A percentile compares a stretch with the other conserved stretches of the same genome.
These are phyloP conservation scores for Lentinula edodes DNA, from an alignment of 768 basidiomycete species.

Conservation along the genomic window DNA sequence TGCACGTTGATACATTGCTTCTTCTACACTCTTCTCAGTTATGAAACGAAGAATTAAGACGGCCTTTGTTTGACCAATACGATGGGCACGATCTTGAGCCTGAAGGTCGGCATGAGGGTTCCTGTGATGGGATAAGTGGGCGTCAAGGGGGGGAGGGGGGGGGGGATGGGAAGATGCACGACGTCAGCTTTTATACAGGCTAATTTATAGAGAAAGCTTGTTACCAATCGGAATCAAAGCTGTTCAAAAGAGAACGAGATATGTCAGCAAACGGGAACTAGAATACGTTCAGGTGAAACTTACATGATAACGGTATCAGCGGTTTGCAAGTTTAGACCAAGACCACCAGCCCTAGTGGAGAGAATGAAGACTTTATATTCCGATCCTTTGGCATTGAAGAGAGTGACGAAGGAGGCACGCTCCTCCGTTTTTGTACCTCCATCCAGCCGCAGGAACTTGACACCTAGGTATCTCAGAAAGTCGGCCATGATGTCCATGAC, in stretches of 20 bases:
- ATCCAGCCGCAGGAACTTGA: conserved; percentile 89
- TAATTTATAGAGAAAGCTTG: conserved; percentile 3
- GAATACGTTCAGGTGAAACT: conserved; percentile 21
- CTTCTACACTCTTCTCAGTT: conserved; percentile 97
- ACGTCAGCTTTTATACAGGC: background rate
- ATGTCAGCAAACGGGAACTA: conserved; percentile 4
- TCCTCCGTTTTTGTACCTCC: conserved; percentile 96
- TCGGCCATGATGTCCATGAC: conserved; percentile 99
- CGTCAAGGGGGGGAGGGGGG: too few relatives aligned
- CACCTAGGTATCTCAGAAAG: conserved; percentile 82
- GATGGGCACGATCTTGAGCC: conserved; percentile 98
- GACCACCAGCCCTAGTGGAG: conserved; percentile 89
- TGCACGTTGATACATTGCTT: conserved; percentile 94
- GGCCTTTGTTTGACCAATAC: conserved; percentile 98
- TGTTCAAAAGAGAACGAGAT: conserved; percentile 21
- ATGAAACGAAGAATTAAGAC: conserved; percentile 96
- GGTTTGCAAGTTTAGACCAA: conserved; percentile 92
- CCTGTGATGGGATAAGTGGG: conserved; percentile 31
- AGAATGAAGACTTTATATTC: conserved; percentile 90
- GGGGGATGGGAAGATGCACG: conserved; percentile 14
- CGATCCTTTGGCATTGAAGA: conserved; percentile 87
- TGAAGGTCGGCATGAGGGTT: conserved; percentile 99
- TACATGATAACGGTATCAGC: conserved; percentile 96
- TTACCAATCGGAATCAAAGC: conserved; percentile 76
- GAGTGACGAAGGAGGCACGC: conserved; percentile 77